Percentiles rank a stretch among this genome's conserved stretches.
phyloP scores from a whole-genome alignment of 257 asterid species.

The Henckelia pumila region DNA sequence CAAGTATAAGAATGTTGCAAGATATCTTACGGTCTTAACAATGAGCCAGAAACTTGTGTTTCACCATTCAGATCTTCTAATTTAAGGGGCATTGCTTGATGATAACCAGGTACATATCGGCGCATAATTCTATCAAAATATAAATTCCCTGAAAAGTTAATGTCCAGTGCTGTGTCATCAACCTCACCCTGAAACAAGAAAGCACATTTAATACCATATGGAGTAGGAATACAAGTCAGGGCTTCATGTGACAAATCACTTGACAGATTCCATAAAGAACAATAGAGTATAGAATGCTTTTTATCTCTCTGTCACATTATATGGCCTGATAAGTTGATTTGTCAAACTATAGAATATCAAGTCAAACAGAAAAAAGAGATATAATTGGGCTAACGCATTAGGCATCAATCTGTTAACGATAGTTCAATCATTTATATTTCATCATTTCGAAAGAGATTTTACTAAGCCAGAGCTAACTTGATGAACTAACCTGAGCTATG shows the following conservation, averaged over 20 bases:
- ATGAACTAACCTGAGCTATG: slow-evolving; percentile 1
- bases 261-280: no score
- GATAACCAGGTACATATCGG: slow-evolving; percentile 80
- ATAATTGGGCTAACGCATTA: no score
- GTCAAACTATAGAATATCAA: no score
- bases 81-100: slow-evolving; percentile 72
- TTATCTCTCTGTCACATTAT: no score
- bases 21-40: slow-evolving; percentile 88
- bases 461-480: neutral
- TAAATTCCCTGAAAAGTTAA: slow-evolving; percentile 92
- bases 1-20: slow-evolving; percentile 28
- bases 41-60: slow-evolving; percentile 92
- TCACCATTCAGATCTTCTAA: slow-evolving; percentile 93
- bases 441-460: no score
- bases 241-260: no score
- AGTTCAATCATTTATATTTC: neutral
- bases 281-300: no score
- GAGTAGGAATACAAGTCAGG: no score
- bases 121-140: slow-evolving; percentile 82
- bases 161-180: slow-evolving; percentile 95
- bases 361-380: no score
- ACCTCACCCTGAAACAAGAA: slow-evolving; percentile 76
- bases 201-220: slow-evolving; percentile 24
- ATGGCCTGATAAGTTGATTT: no score
- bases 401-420: no score